Evolutionary conservation across 176 grass and related monocot genomes (phyloP).

Genomic region (Elymus sibiricus): DNA sequence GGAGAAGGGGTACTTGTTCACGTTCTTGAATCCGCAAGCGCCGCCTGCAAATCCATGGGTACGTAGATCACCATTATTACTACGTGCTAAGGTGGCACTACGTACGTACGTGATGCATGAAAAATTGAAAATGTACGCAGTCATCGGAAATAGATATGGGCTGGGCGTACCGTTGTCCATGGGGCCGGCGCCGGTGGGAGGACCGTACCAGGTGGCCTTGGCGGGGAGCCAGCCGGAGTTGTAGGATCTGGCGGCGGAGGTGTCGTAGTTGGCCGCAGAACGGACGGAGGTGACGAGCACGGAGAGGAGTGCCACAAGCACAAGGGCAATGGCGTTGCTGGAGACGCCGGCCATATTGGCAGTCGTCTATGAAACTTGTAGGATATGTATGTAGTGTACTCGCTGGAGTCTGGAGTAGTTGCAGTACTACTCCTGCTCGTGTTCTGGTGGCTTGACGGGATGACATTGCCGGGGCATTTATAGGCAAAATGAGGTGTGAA

Average conservation of each 20-base stretch:
- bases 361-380: not conserved
- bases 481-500: constrained; percentile 14
- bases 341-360: not conserved
- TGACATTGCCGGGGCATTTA: constrained; percentile 27
- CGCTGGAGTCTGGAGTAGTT: too few species aligned
- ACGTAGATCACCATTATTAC: not conserved
- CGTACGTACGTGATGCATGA: not conserved
- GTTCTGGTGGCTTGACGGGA: not conserved
- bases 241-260: not conserved
- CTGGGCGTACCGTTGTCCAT: constrained; percentile 38
- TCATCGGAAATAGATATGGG: not conserved
- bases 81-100: too few species aligned
- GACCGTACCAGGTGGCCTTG: constrained; percentile 65
- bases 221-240: constrained; percentile 32
- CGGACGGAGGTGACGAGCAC: not conserved
- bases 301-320: constrained; percentile 14
- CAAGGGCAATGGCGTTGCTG: not conserved
- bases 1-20: constrained; percentile 24
- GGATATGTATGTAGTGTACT: too few species aligned
- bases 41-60: constrained; percentile 33
- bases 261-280: not conserved
- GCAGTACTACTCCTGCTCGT: not conserved
- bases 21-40: constrained; percentile 53
- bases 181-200: constrained; percentile 49
- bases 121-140: not conserved